phyloP scores from a whole-genome alignment of 768 basidiomycete genomes.

The Lanmaoa rubissima region DNA sequence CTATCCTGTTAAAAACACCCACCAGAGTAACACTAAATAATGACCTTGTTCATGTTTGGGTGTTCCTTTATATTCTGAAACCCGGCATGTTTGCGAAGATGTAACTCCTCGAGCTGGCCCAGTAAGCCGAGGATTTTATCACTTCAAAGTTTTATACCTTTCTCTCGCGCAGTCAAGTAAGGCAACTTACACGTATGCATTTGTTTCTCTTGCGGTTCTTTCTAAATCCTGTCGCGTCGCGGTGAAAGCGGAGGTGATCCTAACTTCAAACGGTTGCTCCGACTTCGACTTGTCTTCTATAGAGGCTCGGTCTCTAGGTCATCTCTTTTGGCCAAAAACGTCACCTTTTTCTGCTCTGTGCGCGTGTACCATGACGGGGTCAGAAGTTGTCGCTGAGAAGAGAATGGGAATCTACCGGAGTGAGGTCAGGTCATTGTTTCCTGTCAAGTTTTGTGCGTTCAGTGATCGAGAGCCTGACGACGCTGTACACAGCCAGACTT shows the following conservation, averaged over 20 bases:
- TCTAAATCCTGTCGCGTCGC: slow-evolving; percentile 9
- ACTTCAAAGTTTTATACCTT: slow-evolving; percentile 10
- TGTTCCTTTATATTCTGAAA: slow-evolving; percentile 8
- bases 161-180: not conserved
- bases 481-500: not conserved
- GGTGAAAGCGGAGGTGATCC: slow-evolving; percentile 18
- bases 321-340: not conserved
- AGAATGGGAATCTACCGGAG: slow-evolving; percentile 12
- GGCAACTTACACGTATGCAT: slow-evolving; percentile 26
- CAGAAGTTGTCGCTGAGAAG: not conserved
- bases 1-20: slow-evolving; percentile 6
- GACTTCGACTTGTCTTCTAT: slow-evolving; percentile 9
- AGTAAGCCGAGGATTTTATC: slow-evolving; percentile 20
- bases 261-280: slow-evolving; percentile 24
- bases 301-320: not conserved
- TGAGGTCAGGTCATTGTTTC: slow-evolving; percentile 3
- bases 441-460: slow-evolving; percentile 6
- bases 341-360: slow-evolving; percentile 18
- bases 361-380: not conserved
- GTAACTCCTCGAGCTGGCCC: slow-evolving; percentile 23
- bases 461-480: not conserved
- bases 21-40: not conserved
- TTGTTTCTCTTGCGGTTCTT: slow-evolving; percentile 25
- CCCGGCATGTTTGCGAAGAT: slow-evolving; percentile 10
- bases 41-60: slow-evolving; percentile 18